phyloP scores from a whole-genome alignment of 1,139 yeast species.

The Meyerozyma elateridarum region DNA sequence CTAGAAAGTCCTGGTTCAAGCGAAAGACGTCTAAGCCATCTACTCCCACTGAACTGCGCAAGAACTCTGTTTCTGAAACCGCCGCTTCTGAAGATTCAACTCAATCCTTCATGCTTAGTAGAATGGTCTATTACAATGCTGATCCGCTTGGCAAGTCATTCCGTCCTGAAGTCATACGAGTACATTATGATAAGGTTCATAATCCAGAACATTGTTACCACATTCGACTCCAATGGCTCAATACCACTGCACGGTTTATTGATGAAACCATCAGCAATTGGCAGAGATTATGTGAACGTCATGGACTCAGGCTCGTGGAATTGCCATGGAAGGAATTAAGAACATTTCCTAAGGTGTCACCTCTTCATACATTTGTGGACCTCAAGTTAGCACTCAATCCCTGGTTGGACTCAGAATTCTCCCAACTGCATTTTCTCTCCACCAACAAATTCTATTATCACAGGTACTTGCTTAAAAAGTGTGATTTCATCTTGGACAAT shows the following conservation, averaged over 20 bases:
- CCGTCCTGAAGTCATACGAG: constrained; percentile 72
- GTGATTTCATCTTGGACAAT: constrained; percentile 79
- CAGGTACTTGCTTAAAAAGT: constrained; percentile 54
- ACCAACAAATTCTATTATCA: constrained; percentile 59
- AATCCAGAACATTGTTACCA: constrained; percentile 96
- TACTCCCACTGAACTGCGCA: constrained; percentile 16
- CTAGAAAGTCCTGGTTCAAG: constrained; percentile 29
- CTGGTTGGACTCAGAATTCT: constrained; percentile 56
- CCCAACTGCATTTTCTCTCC: constrained; percentile 38
- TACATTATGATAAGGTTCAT: constrained; percentile 88
- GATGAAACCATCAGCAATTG: constrained; percentile 84
- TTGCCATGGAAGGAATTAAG: constrained; percentile 89
- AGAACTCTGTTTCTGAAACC: constrained; percentile 28
- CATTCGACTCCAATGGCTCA: constrained; percentile 86
- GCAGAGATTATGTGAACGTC: constrained; percentile 78
- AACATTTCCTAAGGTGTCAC: constrained; percentile 68
- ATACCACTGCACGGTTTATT: constrained; percentile 80
- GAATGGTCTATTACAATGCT: constrained; percentile 64
- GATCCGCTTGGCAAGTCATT: constrained; percentile 71
- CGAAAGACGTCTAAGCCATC: constrained; percentile 21
- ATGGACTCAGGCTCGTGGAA: constrained; percentile 85
- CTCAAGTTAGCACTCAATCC: constrained; percentile 64
- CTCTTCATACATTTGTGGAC: constrained; percentile 83
- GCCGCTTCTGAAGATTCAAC: constrained; percentile 22
- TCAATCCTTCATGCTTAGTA: constrained; percentile 42